Conservation (phyloP, 352 stramenopile species). For the Aphanomyces cochlioides region DNA sequence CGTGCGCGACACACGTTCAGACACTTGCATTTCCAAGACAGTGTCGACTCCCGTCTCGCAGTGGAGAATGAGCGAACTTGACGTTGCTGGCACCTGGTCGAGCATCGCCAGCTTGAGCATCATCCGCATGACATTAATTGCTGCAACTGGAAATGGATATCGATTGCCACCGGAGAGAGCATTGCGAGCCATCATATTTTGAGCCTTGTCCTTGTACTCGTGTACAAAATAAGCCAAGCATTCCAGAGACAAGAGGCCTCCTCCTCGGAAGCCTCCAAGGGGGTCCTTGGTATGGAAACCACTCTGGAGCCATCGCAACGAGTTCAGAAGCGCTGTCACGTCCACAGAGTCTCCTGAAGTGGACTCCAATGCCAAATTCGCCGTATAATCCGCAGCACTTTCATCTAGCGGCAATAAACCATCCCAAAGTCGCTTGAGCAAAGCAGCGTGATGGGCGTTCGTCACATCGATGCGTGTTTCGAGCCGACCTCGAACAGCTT, state of each 20-base stretch:
- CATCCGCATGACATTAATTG: constrained; percentile 86
- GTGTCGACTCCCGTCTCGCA: constrained; percentile 41
- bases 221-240: constrained; percentile 71
- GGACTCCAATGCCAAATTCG: constrained; percentile 22
- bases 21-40: constrained; percentile 66
- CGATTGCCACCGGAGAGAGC: constrained; percentile 62
- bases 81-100: constrained; percentile 60
- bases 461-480: constrained; percentile 58
- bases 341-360: constrained; percentile 34
- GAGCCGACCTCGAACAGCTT: constrained; percentile 68
- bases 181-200: constrained; percentile 74
- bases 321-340: constrained; percentile 50
- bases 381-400: constrained; percentile 11
- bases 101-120: constrained; percentile 80
- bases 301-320: constrained; percentile 58
- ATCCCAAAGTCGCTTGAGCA: constrained; percentile 72
- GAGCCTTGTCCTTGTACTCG: constrained; percentile 71
- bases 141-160: constrained; percentile 78
- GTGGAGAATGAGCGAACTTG: constrained; percentile 71
- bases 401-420: constrained; percentile 43
- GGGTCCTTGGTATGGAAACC: constrained; percentile 80
- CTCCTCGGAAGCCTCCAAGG: constrained; percentile 70
- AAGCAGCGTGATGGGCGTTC: constrained; percentile 47
- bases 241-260: constrained; percentile 67
- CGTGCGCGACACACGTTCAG: constrained; percentile 73